These are phyloP conservation scores for Populus tremula DNA, from an alignment of 345 rosid species.

Conservation along the genomic window DNA sequence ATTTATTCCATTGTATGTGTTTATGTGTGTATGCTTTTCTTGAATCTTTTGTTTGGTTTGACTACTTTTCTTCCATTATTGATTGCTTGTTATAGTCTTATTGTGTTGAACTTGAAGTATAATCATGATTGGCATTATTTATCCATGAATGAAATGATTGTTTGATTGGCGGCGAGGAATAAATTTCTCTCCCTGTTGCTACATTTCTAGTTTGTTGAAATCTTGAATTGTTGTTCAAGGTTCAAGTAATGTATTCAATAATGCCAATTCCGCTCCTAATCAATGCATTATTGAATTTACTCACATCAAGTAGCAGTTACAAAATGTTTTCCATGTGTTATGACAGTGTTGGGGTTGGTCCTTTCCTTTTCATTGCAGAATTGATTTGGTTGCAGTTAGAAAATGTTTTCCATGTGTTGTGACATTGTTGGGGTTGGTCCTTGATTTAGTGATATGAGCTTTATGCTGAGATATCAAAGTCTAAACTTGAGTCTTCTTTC, in stretches of 20 bases:
- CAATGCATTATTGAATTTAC: background rate
- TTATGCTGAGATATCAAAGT: background rate
- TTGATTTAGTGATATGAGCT: background rate
- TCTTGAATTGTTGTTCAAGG: slow-evolving; percentile 3
- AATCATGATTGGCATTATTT: background rate
- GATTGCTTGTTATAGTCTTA: background rate
- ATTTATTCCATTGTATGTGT: slow-evolving; percentile 81
- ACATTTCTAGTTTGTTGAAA: slow-evolving; percentile 1
- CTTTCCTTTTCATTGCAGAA: background rate
- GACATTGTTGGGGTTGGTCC: background rate
- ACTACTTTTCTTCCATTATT: background rate
- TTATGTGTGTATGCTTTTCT: background rate
- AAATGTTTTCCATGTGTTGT: background rate
- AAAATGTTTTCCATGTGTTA: background rate
- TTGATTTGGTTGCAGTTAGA: background rate
- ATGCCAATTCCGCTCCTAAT: slow-evolving; percentile 5
- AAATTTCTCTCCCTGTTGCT: background rate
- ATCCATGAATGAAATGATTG: background rate
- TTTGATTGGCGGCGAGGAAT: background rate
- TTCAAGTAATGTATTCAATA: background rate
- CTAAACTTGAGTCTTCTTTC: slow-evolving; percentile 18
- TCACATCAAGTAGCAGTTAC: no score
- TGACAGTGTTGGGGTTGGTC: background rate
- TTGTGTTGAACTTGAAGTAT: background rate
- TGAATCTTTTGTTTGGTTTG: background rate